Base-by-base conservation (phyloP, 352 stramenopile genomes). In the Ophiocytium majus region DNA sequence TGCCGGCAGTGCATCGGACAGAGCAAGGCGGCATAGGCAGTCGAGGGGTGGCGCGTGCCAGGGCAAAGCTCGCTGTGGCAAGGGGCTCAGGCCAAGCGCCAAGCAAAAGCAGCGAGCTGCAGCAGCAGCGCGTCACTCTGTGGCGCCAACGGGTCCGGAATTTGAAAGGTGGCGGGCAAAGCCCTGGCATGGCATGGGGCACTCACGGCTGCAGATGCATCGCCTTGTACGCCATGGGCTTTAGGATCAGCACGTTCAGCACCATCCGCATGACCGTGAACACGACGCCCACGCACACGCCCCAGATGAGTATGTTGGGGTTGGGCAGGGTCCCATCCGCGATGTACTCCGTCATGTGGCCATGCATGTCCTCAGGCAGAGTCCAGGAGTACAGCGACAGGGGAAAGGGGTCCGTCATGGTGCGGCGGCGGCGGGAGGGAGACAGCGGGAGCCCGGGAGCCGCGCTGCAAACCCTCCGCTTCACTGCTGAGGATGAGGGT, bases 221-320 rank as follows among this genome's bases (percentile, higher is more conserved):
- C 28, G 32, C 19, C 75, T 50, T 37, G 36, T 81, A 81, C n/a
- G 75, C 75, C 31, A 81, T 1, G 28, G 75, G 75, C 76, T 87
- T 84, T 35, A 81, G 79, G 23, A 85, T 14, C 14, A 50, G 37
- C 10, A 50, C 35, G 35, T 87, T 82, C 9, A 87, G 79, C 23
- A 43, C 35, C n/a, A 87, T 10, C 50, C 83, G 76, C 9, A 82
- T 0, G 19, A 23, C n/a, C 33, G 83, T 87, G 28, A 87, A 63
- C 28, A 32, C 83, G 32, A 57, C 49, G 5, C 83, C 83, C 14
- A 87, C 63, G 0, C n/a, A 64, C 63, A 87, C 19, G 35, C 83
- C 83, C 32, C 64, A 37, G 10, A 85, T 0, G 1, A 87, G 66
- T 17, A 81, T 81, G n/a, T 43, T 81, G 9, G 75, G 75, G 49